Base-by-base conservation (phyloP, 2,329 filamentous ascomycete species). In the Metarhizium rileyi region DNA sequence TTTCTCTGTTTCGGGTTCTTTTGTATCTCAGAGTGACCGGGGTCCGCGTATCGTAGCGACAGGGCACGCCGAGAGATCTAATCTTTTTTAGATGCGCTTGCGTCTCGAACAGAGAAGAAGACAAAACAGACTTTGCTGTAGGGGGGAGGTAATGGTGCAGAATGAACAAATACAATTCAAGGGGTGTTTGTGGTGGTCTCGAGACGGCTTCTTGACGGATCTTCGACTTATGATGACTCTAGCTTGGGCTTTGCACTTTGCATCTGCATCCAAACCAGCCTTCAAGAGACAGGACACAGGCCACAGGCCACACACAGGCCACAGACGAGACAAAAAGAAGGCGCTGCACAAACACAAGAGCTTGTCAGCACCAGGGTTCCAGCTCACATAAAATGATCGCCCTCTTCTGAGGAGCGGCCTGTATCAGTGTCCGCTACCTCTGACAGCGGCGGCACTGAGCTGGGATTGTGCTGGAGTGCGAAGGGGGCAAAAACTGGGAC, bases 391-490 rank as follows among this genome's bases (percentile, higher is more conserved):
- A 28, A 40, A 25, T 33, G 47, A 42, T 25, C 22, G 16, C 7
- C 5, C 20, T 42, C 20, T 42, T 38, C 35, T 12, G n/a, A 38
- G 38, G 14, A 18, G 20, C 12, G 7, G 7, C 22, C 7, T 42
- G 38, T 18, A 38, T 38, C 35, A 38, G 20, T 42, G 38, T 25
- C 20, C 3, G 22, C 22, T 26, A 5, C 25, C 41, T 23, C 28
- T 30, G 35, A 35, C n/a, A 14, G 22, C 27, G 35, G 47, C 28
- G 14, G 8, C 33, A 33, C 28, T 23, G 40, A n/a, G 23, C 43
- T 42, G 22, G 48, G 44, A 22, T 46, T 41, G 22, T 38, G 38
- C 38, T 42, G 20, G 14, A 42, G 38, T 47, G 48, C 25, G 44
- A 44, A 50, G 26, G 25, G 36, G 43, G 30, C 33, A 26, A 20